phyloP scores from a whole-genome alignment of 1,284 basidiomycete genomes.

The Boletus semigastroideus region DNA sequence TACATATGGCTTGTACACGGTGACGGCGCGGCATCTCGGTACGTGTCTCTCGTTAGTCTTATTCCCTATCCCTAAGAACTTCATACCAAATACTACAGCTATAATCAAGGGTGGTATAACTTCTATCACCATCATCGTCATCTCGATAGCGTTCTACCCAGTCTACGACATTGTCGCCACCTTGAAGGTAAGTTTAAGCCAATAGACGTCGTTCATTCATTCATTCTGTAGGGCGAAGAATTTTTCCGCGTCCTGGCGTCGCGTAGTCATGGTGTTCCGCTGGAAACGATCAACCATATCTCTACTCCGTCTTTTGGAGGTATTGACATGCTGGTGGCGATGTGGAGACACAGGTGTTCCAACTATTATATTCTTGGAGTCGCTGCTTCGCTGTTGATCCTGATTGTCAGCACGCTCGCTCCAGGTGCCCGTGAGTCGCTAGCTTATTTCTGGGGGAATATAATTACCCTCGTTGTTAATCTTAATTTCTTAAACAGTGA shows the following conservation, averaged over 20 bases:
- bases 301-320: slow-evolving; percentile 29
- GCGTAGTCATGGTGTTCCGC: slow-evolving; percentile 20
- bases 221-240: slow-evolving; percentile 25
- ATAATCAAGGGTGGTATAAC: slow-evolving; percentile 29
- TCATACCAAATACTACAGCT: slow-evolving; percentile 7
- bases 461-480: not conserved
- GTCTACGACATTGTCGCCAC: slow-evolving; percentile 17
- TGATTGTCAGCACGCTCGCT: slow-evolving; percentile 21
- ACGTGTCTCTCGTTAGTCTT: not conserved
- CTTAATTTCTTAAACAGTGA: slow-evolving; percentile 14
- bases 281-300: slow-evolving; percentile 25
- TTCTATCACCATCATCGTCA: slow-evolving; percentile 29
- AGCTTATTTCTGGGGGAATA: not conserved
- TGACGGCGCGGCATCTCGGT: slow-evolving; percentile 22
- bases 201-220: not conserved
- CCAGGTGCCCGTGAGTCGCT: slow-evolving; percentile 25
- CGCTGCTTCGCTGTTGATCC: slow-evolving; percentile 18
- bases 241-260: slow-evolving; percentile 26
- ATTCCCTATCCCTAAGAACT: not conserved
- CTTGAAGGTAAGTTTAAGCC: slow-evolving; percentile 16
- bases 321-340: slow-evolving; percentile 11
- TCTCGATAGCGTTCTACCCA: slow-evolving; percentile 29
- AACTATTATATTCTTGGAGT: slow-evolving; percentile 25
- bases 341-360: slow-evolving; percentile 22
- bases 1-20: slow-evolving; percentile 19